These are phyloP conservation scores for Yamadazyma blattariae DNA, from an alignment of 1,139 yeast genomes.

Conservation along the genomic window DNA sequence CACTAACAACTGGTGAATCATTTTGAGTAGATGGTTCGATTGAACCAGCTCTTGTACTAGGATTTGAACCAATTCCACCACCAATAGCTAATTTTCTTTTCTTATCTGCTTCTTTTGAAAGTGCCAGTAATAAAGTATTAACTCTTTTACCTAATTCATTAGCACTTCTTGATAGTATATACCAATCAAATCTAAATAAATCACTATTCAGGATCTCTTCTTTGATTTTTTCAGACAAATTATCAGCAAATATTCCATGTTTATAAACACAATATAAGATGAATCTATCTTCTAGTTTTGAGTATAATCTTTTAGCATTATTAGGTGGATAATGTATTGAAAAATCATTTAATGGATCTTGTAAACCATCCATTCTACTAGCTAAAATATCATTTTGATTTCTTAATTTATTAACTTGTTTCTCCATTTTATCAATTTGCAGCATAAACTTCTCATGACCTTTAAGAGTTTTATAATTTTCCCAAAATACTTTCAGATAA, in stretches of 20 bases:
- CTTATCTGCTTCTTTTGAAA: slow-evolving; percentile 75
- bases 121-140: slow-evolving; percentile 71
- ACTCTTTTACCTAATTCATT: slow-evolving; percentile 83
- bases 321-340: slow-evolving; percentile 86
- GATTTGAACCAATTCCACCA: slow-evolving; percentile 20
- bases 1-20: slow-evolving; percentile 5
- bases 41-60: slow-evolving; percentile 33
- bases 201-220: slow-evolving; percentile 73
- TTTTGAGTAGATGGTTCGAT: slow-evolving; percentile 24
- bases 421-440: slow-evolving; percentile 90
- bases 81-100: slow-evolving; percentile 22
- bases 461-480: slow-evolving; percentile 64
- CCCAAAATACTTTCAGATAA: slow-evolving; percentile 77
- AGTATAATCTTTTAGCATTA: slow-evolving; percentile 81
- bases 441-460: slow-evolving; percentile 82
- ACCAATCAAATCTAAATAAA: slow-evolving; percentile 87
- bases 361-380: slow-evolving; percentile 58
- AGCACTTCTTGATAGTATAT: slow-evolving; percentile 77
- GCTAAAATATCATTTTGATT: slow-evolving; percentile 67
- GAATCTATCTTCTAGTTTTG: slow-evolving; percentile 84
- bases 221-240: slow-evolving; percentile 71
- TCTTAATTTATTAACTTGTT: slow-evolving; percentile 60
- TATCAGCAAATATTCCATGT: slow-evolving; percentile 70
- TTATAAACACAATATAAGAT: slow-evolving; percentile 69
- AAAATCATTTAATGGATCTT: slow-evolving; percentile 75